Evolutionary conservation across 179 eudicot species (phyloP).

Genomic region (Gypsophila paniculata): DNA sequence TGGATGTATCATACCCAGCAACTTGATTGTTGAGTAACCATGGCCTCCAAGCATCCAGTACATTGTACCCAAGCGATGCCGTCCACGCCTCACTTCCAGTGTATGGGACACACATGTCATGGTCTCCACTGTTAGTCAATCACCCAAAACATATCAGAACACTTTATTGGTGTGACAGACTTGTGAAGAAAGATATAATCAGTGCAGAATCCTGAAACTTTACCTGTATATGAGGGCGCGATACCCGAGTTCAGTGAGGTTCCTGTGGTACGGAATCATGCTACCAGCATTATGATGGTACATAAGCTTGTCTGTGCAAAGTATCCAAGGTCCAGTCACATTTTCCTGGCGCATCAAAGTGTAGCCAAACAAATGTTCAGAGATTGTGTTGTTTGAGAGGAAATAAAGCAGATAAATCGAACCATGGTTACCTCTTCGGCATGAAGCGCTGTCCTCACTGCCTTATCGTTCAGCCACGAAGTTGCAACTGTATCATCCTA

Average conservation of each 20-base stretch:
- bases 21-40: constrained; percentile 55
- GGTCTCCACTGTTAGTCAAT: constrained; percentile 61
- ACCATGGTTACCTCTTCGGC: constrained; percentile 55
- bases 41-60: constrained; percentile 65
- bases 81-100: constrained; percentile 85
- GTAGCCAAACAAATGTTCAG: background rate
- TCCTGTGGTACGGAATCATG: constrained; percentile 86
- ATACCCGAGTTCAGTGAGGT: constrained; percentile 70
- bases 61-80: constrained; percentile 59
- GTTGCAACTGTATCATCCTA: constrained; percentile 75
- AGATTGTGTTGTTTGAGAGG: background rate
- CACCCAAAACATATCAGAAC: background rate
- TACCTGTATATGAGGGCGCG: constrained; percentile 88
- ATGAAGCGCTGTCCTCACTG: constrained; percentile 75
- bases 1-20: constrained; percentile 47
- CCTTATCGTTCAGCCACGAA: constrained; percentile 68
- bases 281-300: constrained; percentile 79
- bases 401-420: background rate
- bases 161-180: background rate
- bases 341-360: constrained; percentile 40
- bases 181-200: background rate
- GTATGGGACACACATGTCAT: constrained; percentile 78
- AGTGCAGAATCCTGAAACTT: background rate
- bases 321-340: constrained; percentile 59
- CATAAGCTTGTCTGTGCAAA: constrained; percentile 52